Conservation (phyloP, 2,329 filamentous ascomycete genomes). For the Trichophyton schoenleinii region DNA sequence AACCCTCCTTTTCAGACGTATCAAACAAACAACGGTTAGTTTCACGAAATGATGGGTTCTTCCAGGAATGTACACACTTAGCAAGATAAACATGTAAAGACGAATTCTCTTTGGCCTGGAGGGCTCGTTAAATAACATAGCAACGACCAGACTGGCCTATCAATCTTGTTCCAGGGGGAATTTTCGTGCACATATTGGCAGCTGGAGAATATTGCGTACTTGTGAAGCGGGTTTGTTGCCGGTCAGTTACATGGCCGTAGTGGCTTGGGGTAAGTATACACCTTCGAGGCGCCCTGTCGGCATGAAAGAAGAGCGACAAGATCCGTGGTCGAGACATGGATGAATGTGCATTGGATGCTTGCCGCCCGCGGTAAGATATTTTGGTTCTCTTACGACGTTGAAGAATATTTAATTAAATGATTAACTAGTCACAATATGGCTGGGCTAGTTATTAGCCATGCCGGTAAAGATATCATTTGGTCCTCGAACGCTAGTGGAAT, state of each 20-base stretch:
- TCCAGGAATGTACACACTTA: neutral
- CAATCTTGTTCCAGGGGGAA: neutral
- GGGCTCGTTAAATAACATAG: neutral
- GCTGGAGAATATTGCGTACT: neutral
- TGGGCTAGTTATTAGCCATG: no score
- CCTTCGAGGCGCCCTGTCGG: neutral
- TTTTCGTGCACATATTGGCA: neutral
- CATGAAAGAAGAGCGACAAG: neutral
- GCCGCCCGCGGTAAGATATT: neutral
- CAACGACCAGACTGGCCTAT: neutral
- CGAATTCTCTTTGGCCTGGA: neutral
- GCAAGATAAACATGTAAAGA: neutral
- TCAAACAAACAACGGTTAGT: neutral
- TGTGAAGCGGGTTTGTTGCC: neutral
- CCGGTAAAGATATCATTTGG: no score
- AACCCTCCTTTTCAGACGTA: neutral
- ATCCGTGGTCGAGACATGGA: neutral
- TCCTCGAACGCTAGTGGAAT: no score
- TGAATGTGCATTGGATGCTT: neutral
- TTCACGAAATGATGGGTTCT: neutral
- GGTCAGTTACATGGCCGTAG: neutral
- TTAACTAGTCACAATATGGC: no score
- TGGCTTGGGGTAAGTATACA: neutral
- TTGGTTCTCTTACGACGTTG: neutral
- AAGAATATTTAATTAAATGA: neutral